phyloP scores from a whole-genome alignment of 345 rosid species.

The Hibiscus trionum region DNA sequence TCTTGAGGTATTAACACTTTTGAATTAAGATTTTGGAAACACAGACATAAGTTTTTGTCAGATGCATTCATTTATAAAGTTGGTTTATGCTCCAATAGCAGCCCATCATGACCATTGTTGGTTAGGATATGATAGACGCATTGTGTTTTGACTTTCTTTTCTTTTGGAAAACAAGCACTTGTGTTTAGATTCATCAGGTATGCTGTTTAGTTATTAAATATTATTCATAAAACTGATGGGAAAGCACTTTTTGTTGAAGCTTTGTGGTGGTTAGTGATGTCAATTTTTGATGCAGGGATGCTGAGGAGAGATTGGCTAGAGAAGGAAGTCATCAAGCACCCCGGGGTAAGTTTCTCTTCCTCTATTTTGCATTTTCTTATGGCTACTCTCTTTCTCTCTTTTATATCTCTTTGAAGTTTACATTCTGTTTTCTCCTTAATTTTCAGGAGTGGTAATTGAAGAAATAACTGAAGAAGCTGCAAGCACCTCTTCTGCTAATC shows the following conservation, averaged over 20 bases:
- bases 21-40: not conserved
- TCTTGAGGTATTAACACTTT: slow-evolving; percentile 51
- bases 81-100: not conserved
- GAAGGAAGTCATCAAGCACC: slow-evolving; percentile 47
- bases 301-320: slow-evolving; percentile 41
- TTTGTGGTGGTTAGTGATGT: slow-evolving; percentile 8
- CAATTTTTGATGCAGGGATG: slow-evolving; percentile 35
- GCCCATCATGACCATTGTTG: not conserved
- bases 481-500: slow-evolving; percentile 29
- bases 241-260: not conserved
- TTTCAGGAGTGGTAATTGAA: slow-evolving; percentile 58
- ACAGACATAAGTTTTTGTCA: not conserved
- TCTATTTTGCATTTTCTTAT: not conserved
- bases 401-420: slow-evolving; percentile 1
- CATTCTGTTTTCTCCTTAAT: slow-evolving; percentile 4
- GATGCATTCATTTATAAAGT: slow-evolving; percentile 6
- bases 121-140: not conserved
- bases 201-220: not conserved
- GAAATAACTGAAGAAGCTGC: slow-evolving; percentile 61
- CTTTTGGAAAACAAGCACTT: not conserved
- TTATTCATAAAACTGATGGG: not conserved
- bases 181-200: not conserved
- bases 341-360: slow-evolving; percentile 33
- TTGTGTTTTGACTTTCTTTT: not conserved
- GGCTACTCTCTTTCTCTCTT: slow-evolving; percentile 7